Evolutionary conservation across 129 eudicot species (phyloP), one percentile per base, ranked within the genome.

Genomic region (Escallonia rubra): DNA sequence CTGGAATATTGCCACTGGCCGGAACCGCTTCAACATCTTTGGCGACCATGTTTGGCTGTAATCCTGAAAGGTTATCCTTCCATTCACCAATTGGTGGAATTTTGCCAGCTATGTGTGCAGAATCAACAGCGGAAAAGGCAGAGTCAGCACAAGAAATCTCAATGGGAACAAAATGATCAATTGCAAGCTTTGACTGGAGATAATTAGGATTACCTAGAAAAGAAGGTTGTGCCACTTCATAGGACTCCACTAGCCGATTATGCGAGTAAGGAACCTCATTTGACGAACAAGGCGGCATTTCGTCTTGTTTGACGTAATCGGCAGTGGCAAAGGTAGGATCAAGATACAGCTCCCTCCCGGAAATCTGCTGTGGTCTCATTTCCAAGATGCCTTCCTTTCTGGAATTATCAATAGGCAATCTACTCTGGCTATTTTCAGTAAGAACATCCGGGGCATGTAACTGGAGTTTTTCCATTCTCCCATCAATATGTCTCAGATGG

Each of bases 401-500:
- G n/a, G 72, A 69, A 76, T 76, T 78, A 45, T 78, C 83, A 71
- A 74, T 64, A 44, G 61, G 65, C 58, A 56, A 49, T 63, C 64
- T 63, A 68, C 62, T 74, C 56, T 68, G 70, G 58, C 73, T 82
- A 50, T 61, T 77, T 23, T 23, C 34, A 41, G 56, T 47, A 43
- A 85, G 61, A 54, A 78, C 71, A 43, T 82, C 92, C 43, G 67
- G 46, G 59, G 96, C 82, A 49, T 61, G 61, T 48, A 83, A 44
- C 6, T 60, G 76, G 64, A 83, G 86, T 69, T 86, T 81, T 62
- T 85, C 87, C 83, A 89, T 78, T 76, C 85, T 80, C 61, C 70
- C 76, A 60, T 83, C 92, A 42, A 88, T 72, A 59, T 74, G 90
- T 66, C 81, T 70, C 41, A 75, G 51, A 78, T 74, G 75, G 59